Conservation (phyloP, 768 basidiomycete genomes). For the Suillus hirtellus region DNA sequence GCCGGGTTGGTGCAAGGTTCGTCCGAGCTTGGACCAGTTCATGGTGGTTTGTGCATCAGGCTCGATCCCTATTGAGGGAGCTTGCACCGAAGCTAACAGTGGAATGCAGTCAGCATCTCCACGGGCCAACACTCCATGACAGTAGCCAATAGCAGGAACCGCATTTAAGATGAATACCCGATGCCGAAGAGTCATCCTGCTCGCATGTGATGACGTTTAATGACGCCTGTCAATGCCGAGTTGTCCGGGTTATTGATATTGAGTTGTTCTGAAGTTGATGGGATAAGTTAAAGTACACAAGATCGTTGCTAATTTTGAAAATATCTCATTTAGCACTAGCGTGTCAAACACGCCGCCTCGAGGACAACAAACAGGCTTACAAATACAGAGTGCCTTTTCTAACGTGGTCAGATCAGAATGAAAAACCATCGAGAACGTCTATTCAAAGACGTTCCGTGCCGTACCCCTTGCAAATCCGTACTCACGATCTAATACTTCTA, state of each 20-base stretch:
- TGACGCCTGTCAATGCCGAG: not conserved
- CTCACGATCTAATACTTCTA: not conserved
- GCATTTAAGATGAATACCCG: not conserved
- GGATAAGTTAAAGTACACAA: not conserved
- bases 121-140: not conserved
- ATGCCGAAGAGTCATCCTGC: slow-evolving; percentile 3
- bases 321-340: not conserved
- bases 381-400: not conserved
- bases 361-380: slow-evolving; percentile 3
- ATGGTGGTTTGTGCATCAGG: not conserved
- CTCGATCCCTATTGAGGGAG: not conserved
- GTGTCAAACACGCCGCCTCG: not conserved
- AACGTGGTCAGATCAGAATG: not conserved
- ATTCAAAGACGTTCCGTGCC: not conserved
- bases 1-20: not conserved
- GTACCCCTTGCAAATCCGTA: not conserved
- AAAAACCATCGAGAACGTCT: not conserved
- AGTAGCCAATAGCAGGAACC: not conserved
- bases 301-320: not conserved
- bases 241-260: not conserved
- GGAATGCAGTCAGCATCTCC: not conserved
- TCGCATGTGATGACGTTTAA: not conserved
- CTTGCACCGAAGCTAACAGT: not conserved
- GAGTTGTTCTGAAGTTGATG: not conserved
- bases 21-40: not conserved